These are phyloP conservation scores for Pseudopyricularia javanii DNA, from an alignment of 2,329 filamentous ascomycete species.

Conservation along the genomic window DNA sequence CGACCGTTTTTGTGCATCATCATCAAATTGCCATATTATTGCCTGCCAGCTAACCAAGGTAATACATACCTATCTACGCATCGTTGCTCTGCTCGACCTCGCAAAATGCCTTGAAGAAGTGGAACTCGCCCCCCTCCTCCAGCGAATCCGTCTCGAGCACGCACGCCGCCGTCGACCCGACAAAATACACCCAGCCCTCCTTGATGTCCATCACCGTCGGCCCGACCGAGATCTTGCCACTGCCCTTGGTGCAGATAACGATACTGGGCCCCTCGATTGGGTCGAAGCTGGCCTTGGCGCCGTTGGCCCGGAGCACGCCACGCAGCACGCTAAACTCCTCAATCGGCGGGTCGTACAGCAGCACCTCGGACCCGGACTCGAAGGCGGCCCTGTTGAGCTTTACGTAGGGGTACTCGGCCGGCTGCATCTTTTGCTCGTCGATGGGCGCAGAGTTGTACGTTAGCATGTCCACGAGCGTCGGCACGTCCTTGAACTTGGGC, in stretches of 20 bases:
- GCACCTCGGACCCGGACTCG: constrained; percentile 57
- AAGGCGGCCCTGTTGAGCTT: constrained; percentile 75
- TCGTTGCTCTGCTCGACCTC: constrained; percentile 51
- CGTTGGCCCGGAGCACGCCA: constrained; percentile 56
- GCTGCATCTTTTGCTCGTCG: constrained; percentile 84
- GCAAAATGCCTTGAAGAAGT: constrained; percentile 89
- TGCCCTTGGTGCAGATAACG: constrained; percentile 76
- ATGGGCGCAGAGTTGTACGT: constrained; percentile 95
- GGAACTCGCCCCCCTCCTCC: constrained; percentile 55
- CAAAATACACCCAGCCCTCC: constrained; percentile 67
- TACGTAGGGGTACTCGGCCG: constrained; percentile 73
- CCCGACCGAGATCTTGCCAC: constrained; percentile 75
- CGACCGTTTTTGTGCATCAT: neutral
- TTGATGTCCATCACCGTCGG: constrained; percentile 64
- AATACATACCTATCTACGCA: neutral
- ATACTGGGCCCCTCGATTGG: constrained; percentile 81
- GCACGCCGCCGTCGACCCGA: constrained; percentile 77
- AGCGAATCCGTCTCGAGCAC: constrained; percentile 55
- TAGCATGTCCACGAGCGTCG: constrained; percentile 77
- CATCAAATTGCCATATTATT: neutral
- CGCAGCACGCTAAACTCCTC: constrained; percentile 90
- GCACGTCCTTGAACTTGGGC: constrained; percentile 95
- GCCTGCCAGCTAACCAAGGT: too few species aligned
- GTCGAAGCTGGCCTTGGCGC: constrained; percentile 80
- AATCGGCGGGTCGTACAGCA: constrained; percentile 89